Conservation (phyloP, 352 stramenopile genomes). For the Globisporangium alternatum region DNA sequence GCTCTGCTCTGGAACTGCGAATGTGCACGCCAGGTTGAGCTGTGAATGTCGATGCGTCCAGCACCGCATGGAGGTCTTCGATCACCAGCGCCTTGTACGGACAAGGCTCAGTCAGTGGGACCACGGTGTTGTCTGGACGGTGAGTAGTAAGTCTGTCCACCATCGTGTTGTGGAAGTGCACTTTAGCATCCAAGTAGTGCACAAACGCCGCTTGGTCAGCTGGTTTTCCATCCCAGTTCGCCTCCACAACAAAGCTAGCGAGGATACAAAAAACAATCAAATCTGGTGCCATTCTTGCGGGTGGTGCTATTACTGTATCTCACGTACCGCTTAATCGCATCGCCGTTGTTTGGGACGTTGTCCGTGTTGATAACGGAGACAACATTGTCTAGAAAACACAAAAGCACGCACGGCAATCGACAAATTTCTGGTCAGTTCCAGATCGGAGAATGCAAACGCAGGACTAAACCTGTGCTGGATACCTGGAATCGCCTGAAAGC, state of each 20-base stretch:
- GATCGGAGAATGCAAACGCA: not conserved
- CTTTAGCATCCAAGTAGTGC: conserved; percentile 39
- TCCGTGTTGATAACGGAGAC: conserved; percentile 81
- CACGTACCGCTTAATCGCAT: conserved; percentile 38
- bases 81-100: conserved; percentile 67
- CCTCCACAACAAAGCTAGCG: conserved; percentile 26
- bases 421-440: not conserved
- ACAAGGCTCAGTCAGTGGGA: conserved; percentile 59
- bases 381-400: conserved; percentile 26
- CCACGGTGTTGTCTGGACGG: conserved; percentile 33
- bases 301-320: not conserved
- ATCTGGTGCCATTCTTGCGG: too few relatives aligned
- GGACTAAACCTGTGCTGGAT: not conserved
- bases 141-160: conserved; percentile 75
- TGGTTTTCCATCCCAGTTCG: conserved; percentile 26
- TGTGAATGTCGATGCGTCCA: conserved; percentile 28
- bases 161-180: conserved; percentile 85
- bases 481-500: conserved; percentile 37
- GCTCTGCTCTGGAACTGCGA: conserved; percentile 30
- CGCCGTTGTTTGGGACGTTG: conserved; percentile 72
- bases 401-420: conserved; percentile 1
- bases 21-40: conserved; percentile 54
- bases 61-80: conserved; percentile 45
- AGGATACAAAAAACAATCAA: not conserved
- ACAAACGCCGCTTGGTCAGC: conserved; percentile 23